Base-by-base conservation (phyloP, 106 monocot species). In the Iris macrosiphon region DNA sequence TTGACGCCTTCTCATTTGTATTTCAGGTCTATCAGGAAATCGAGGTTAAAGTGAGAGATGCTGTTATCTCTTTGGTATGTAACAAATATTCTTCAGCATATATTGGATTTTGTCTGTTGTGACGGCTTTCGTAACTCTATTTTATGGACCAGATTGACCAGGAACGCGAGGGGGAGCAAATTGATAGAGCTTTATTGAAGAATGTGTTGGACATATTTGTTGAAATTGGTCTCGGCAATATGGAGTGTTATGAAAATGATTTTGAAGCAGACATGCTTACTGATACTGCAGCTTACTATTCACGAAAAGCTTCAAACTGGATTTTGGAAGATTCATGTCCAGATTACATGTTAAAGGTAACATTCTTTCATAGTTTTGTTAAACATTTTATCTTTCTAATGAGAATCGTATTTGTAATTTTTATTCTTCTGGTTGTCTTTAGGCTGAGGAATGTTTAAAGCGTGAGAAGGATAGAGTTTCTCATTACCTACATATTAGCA, bases 171-270 rank as follows among this genome's bases (percentile, higher is more conserved):
- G 93, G 92, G 17, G 87, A 88, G 32, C 87, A 87, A 43, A 88
- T 93, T 55, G 87, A 93, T 65, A 83, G 87, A 37, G 87, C 79
- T 11, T 60, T 93, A 19, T 64, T 93, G 57, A 93, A 93, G 65
- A 88, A 93, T 80, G 80, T 93, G 6, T 59, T 87, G 45, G 78
- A 77, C 55, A 88, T 93, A 31, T 93, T 93, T 77, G 93, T 93
- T 55, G 87, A 88, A 59, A 88, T 93, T 69, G 87, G 87, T 14
- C 38, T 75, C 29, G 80, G 77, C n/a, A 83, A 38, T 22, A 88
- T 84, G 77, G 83, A 78, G 0, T 80, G 38, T 27, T 93, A 93
- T 54, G 87, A 84, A 60, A 80, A 74, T 72, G 93, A 93, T 57
- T 93, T 88, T 54, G 93, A 87, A 72, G 52, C 57, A 72, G 69